Evolutionary conservation across 192 early-diverging fungal genomes (phyloP).

Genomic region (Coemansia sp.): DNA sequence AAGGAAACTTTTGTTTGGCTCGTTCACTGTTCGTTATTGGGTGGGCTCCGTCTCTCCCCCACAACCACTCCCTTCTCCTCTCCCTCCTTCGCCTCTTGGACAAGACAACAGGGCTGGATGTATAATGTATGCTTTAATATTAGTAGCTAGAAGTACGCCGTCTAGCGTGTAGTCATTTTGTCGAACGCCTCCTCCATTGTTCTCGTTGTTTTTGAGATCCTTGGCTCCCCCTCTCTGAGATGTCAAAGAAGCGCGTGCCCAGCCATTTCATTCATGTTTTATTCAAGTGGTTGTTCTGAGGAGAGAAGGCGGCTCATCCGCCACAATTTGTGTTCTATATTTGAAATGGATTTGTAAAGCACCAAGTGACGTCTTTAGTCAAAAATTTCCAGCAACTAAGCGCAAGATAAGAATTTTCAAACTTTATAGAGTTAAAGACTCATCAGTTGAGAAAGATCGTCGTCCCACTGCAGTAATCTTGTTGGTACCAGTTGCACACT

Average conservation of each 20-base stretch:
- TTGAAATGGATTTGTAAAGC: background rate
- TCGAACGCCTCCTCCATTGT: background rate
- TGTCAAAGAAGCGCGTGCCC: background rate
- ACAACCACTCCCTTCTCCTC: background rate
- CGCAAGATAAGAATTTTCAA: too few relatives aligned
- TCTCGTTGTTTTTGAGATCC: background rate
- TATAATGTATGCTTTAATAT: too few relatives aligned
- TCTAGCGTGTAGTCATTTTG: background rate
- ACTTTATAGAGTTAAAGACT: background rate
- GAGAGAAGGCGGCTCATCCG: slow-evolving; percentile 22
- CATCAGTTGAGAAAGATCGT: background rate
- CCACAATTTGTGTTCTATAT: slow-evolving; percentile 19
- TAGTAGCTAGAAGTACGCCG: too few relatives aligned
- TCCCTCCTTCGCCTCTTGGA: background rate
- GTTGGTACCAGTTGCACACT: background rate
- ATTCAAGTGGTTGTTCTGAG: background rate
- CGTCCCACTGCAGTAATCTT: background rate
- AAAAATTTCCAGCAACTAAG: background rate
- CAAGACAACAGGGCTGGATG: too few relatives aligned
- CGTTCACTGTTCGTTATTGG: background rate
- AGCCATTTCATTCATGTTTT: too few relatives aligned
- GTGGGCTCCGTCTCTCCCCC: background rate
- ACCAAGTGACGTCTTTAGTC: background rate
- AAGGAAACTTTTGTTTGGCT: background rate
- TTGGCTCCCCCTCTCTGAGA: background rate